These are phyloP conservation scores for Trypanosoma platydactyli DNA, from an alignment of 208 protist species.

Conservation along the genomic window DNA sequence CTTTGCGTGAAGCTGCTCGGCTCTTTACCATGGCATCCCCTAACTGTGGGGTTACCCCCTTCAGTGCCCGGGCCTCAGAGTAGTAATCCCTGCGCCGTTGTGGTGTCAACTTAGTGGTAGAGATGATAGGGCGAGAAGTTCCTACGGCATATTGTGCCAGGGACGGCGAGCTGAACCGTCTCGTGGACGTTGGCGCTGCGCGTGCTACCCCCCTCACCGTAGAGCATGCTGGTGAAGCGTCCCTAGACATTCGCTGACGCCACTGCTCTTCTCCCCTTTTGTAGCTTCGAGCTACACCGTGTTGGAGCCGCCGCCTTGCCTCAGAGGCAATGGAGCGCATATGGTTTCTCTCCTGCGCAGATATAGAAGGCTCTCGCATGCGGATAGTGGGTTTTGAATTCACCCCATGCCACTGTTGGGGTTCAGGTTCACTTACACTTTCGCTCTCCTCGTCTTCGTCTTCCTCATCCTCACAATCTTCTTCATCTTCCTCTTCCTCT, in stretches of 20 bases:
- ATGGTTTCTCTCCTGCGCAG: background rate
- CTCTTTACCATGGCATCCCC: conserved; percentile 13
- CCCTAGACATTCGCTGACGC: background rate
- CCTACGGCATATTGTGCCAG: background rate
- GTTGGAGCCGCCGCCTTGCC: conserved; percentile 8
- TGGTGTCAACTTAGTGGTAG: background rate
- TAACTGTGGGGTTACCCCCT: conserved; percentile 11
- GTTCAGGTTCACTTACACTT: no score
- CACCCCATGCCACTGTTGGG: no score
- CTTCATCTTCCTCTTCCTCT: conserved; percentile 1
- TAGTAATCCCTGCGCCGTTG: conserved; percentile 9
- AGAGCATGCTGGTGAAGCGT: background rate
- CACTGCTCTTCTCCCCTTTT: background rate
- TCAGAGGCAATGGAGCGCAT: conserved; percentile 3
- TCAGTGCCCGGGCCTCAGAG: conserved; percentile 13
- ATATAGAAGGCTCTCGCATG: conserved; percentile 7
- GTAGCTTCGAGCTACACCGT: background rate
- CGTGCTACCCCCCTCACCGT: background rate
- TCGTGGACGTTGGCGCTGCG: background rate
- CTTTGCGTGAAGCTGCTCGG: background rate
- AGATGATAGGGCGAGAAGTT: background rate
- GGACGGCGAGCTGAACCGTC: conserved; percentile 4
- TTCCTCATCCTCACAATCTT: background rate
- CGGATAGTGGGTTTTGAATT: background rate
- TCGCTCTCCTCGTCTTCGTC: background rate